Evolutionary conservation across 306 rosid genomes (phyloP).

Genomic region (Herpetospermum pedunculosum): DNA sequence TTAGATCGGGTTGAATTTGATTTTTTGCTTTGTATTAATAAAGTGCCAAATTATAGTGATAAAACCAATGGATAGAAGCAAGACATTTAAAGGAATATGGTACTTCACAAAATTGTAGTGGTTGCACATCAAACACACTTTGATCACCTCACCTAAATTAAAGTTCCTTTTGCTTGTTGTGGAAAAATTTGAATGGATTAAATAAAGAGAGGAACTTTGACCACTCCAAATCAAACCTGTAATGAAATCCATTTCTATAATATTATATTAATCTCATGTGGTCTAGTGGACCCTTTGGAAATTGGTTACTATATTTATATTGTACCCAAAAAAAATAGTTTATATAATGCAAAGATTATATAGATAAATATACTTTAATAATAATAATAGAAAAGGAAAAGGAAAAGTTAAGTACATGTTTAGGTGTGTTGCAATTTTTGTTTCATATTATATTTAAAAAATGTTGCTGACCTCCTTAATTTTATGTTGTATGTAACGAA

Average conservation of each 20-base stretch:
- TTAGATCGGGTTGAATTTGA: no score
- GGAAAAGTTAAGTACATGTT: not conserved
- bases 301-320: not conserved
- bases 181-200: not conserved
- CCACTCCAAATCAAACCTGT: not conserved
- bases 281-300: not conserved
- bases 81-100: not conserved
- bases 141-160: not conserved
- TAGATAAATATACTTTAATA: no score
- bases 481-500: no score
- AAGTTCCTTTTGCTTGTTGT: not conserved
- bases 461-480: no score
- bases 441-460: no score
- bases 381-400: no score
- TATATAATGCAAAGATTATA: no score
- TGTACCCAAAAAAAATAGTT: no score
- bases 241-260: not conserved
- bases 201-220: not conserved
- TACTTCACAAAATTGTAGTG: not conserved
- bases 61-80: not conserved
- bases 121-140: not conserved
- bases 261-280: not conserved
- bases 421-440: not conserved
- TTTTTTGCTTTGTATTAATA: no score
- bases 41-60: no score